Evolutionary conservation across 169 alveolate genomes (phyloP).

Genomic region (Plasmodium blacklocki): DNA sequence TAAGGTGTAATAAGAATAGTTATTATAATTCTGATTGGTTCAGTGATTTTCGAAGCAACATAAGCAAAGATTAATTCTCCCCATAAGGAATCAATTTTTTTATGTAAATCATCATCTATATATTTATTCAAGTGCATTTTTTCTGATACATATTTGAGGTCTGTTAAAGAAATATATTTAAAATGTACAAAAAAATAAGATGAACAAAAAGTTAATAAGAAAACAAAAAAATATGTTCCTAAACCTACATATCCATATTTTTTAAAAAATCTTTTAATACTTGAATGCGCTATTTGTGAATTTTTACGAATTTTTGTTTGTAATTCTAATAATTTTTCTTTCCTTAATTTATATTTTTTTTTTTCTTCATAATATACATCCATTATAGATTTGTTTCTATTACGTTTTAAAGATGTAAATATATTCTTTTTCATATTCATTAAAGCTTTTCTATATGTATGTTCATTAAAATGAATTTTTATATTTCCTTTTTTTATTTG

Average conservation of each 20-base stretch:
- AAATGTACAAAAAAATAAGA: conserved; percentile 61
- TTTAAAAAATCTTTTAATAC: conserved; percentile 47
- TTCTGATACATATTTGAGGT: conserved; percentile 45
- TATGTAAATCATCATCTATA: conserved; percentile 51
- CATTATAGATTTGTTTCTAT: conserved; percentile 27
- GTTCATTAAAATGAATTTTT: conserved; percentile 20
- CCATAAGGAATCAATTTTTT: conserved; percentile 73
- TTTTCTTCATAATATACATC: conserved; percentile 70
- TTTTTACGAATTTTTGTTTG: conserved; percentile 27
- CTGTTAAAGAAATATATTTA: conserved; percentile 63
- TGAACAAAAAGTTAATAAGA: conserved; percentile 32
- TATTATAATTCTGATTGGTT: conserved; percentile 56
- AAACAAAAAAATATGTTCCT: conserved; percentile 50
- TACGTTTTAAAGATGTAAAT: conserved; percentile 31
- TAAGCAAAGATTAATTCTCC: conserved; percentile 71
- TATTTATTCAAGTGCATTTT: conserved; percentile 66
- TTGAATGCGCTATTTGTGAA: conserved; percentile 51
- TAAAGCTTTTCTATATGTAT: conserved; percentile 52
- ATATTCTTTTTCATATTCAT: conserved; percentile 44
- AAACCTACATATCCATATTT: conserved; percentile 66
- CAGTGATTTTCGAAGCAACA: conserved; percentile 59
- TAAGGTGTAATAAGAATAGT: conserved; percentile 68
- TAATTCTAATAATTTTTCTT: conserved; percentile 41
- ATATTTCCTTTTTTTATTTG: conserved; percentile 27
- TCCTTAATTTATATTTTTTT: conserved; percentile 63